Evolutionary conservation across 116 monocot genomes (phyloP), one percentile per base, ranked within the genome.

Genomic region (Papilionanthe hybrid): DNA sequence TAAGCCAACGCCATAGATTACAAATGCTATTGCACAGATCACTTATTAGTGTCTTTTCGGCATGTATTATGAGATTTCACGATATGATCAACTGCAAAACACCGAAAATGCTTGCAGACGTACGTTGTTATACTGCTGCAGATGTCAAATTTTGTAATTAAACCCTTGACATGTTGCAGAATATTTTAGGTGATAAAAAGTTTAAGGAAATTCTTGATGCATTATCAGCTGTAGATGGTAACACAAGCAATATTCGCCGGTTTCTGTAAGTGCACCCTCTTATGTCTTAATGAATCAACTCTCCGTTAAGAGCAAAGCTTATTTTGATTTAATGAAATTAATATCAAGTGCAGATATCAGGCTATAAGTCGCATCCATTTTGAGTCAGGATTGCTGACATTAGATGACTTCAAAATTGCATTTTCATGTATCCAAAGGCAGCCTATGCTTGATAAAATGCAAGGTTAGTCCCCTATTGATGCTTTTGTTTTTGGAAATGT

Each of bases 321-420:
- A 11, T 44, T 22, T 45, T 73, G 73, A 29, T 48, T 48, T 27
- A 44, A 49, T 75, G 75, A 48, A 75, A 49, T 75, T 73, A n/a
- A 44, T 73, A 8, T 17, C 20, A 12, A 1, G 73, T 44, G 22
- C 78, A 98, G 94, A 76, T 98, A 88, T 77, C 82, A 83, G 47
- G 87, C 84, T 78, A 90, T 94, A 47, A 87, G 86, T 73, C 81
- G 65, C 60, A 90, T 98, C 84, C 86, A 98, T 89, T 15, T 81
- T 47, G 82, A 91, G 23, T 82, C 90, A 78, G 98, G 93, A 84
- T 87, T 86, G 9, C 76, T 94, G 49, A 80, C 90, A 76, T 72
- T 93, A 69, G 88, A 88, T 22, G 92, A 84, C 79, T 98, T 98
- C 82, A 90, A 88, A 80, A 82, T 27, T 88, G 92, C 93, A 50